Evolutionary conservation across 805 yeast species (phyloP).

Genomic region (Middelhovenomyces tepae): DNA sequence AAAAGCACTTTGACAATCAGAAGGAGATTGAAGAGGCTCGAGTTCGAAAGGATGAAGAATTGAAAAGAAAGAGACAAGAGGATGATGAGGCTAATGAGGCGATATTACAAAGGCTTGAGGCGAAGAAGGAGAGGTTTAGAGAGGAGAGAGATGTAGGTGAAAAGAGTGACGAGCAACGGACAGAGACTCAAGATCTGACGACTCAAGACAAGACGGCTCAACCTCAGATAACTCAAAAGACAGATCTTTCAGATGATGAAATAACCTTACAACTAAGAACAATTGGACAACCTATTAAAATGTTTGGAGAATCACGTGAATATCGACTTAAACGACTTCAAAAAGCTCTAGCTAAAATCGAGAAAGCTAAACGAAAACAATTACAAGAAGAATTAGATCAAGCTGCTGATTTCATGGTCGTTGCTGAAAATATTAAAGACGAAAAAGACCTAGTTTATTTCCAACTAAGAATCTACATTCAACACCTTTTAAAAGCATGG

Average conservation of each 20-base stretch:
- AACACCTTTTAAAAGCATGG: conserved; percentile 34
- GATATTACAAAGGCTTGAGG: no score
- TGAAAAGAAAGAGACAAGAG: conserved; percentile 1
- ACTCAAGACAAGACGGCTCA: no score
- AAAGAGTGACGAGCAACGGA: conserved; percentile 1
- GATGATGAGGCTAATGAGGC: no score
- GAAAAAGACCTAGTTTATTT: conserved; percentile 27
- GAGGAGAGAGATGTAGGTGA: no score
- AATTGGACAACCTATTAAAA: conserved; percentile 18
- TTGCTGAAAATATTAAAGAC: conserved; percentile 29
- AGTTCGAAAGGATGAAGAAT: conserved; percentile 3
- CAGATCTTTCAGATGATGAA: conserved; percentile 22
- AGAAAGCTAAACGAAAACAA: conserved; percentile 17
- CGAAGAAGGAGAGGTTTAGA: no score
- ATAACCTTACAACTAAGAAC: conserved; percentile 19
- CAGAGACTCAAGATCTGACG: no score
- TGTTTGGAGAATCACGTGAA: conserved; percentile 19
- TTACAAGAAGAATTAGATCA: conserved; percentile 23
- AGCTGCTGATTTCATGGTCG: conserved; percentile 15
- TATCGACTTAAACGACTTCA: conserved; percentile 16
- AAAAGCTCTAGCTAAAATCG: conserved; percentile 12
- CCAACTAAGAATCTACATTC: conserved; percentile 43
- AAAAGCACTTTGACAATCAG: not conserved
- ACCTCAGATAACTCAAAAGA: conserved; percentile 1
- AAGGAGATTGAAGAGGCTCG: not conserved